Base-by-base conservation (phyloP, 192 early-diverging fungal species). In the Linnemannia zychae region DNA sequence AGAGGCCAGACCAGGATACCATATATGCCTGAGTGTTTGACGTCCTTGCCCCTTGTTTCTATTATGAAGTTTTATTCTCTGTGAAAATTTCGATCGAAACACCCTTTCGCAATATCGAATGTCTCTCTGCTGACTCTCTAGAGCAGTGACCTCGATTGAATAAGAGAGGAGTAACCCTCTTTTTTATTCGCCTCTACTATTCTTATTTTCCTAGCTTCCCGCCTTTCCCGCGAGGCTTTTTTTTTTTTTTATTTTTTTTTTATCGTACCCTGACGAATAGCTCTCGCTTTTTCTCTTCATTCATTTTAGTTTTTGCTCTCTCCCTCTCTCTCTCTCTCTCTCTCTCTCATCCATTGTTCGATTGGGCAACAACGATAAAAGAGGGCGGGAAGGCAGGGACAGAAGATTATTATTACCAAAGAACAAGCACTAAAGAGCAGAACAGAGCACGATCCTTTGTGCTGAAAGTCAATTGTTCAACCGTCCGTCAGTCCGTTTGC, bases 51-150 rank as follows among this genome's bases (percentile, higher is more conserved):
- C n/a, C 57, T 63, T 15, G 15, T 63, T 63, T 24, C 57, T 28
- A 28, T 13, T 31, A 57, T 57, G 52, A 57, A 57, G 12, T 63
- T 4, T 1, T 31, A 63, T 24, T 9, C 28, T 1, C 15, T 63
- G 57, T 57, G 52, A 7, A 33, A 63, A 63, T 63, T 63, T 63
- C 57, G 57, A 63, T 63, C 57, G 57, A 63, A 63, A 63, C n/a
- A n/a, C 3, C 40, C 40, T 3, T 44, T 6, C 40, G 9, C 40
- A 44, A n/a, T 28, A 31, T 63, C 57, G 57, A 63, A 63, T 63
- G 57, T 63, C 57, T 63, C 57, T 63, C 57, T 63, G 57, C 53
- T 57, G 7, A 7, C 52, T 22, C 53, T 4, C 11, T 11, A n/a
- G n/a, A n/a, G n/a, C n/a, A n/a, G n/a, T n/a, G n/a, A n/a, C n/a